These are phyloP conservation scores for Pleurotus tuber-regium DNA, from an alignment of 768 basidiomycete species.

Conservation along the genomic window DNA sequence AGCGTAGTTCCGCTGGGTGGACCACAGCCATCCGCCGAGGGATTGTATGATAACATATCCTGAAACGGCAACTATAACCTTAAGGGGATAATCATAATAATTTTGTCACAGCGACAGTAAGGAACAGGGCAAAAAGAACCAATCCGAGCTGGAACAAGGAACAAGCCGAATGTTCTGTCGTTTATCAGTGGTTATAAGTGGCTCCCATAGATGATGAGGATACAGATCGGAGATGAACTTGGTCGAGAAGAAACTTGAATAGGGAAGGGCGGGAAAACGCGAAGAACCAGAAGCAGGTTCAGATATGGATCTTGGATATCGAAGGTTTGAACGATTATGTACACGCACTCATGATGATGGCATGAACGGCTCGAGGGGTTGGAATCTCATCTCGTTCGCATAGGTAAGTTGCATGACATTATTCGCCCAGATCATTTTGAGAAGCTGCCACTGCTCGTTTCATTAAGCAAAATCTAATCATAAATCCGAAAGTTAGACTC, in stretches of 20 bases:
- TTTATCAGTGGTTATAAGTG: neutral
- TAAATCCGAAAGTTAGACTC: conserved; percentile 1
- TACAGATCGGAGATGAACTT: conserved; percentile 2
- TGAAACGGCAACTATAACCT: neutral
- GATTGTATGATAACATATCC: neutral
- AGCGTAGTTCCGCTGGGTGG: no score
- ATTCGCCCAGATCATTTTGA: conserved; percentile 6
- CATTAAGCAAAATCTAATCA: neutral
- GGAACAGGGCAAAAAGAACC: neutral
- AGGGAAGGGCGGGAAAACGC: neutral
- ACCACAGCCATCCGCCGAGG: conserved; percentile 2
- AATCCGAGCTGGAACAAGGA: neutral
- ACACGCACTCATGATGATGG: neutral
- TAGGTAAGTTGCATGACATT: neutral
- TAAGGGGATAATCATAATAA: neutral
- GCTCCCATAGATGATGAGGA: neutral
- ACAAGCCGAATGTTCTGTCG: neutral
- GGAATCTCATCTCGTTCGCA: conserved; percentile 1
- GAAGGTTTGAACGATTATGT: neutral
- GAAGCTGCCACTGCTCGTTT: neutral
- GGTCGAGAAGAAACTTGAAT: neutral
- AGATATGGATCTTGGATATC: conserved; percentile 1
- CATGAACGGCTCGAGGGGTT: neutral
- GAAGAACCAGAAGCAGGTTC: neutral
- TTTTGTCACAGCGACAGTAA: neutral